Percentiles rank a stretch among this genome's conserved stretches.
phyloP scores from a whole-genome alignment of 257 asterid genomes.

The Ligustrum vulgare region DNA sequence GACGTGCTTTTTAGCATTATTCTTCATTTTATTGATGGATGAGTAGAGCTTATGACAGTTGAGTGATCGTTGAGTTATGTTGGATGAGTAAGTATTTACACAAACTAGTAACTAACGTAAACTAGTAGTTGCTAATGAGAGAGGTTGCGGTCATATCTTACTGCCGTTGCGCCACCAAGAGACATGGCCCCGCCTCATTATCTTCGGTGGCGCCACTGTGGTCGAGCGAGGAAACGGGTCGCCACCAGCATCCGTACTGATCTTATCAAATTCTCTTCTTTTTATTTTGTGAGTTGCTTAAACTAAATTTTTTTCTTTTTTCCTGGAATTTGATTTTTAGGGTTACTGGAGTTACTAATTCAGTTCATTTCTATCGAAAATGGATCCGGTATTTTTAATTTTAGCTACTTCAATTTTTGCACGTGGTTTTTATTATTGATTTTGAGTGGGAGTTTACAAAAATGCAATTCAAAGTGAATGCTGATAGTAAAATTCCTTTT shows the following conservation, averaged over 20 bases:
- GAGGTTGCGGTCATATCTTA: constrained; percentile 65
- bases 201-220: constrained; percentile 99
- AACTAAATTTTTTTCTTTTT: background rate
- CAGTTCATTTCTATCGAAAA: constrained; percentile 80
- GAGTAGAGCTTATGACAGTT: too few species aligned
- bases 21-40: too few species aligned
- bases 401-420: constrained; percentile 7
- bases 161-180: constrained; percentile 90
- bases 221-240: constrained; percentile 85
- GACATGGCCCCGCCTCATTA: constrained; percentile 85
- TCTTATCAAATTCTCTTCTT: background rate
- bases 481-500: background rate
- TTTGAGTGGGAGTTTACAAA: constrained; percentile 15
- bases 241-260: constrained; percentile 81
- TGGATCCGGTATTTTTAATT: constrained; percentile 68
- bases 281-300: background rate
- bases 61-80: too few species aligned
- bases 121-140: too few species aligned
- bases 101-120: too few species aligned
- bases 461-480: constrained; percentile 18
- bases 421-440: background rate
- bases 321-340: constrained; percentile 34
- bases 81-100: too few species aligned
- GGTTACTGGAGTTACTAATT: constrained; percentile 91
- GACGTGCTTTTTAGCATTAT: too few species aligned